Percentiles rank a stretch among this genome's conserved stretches.
Conservation (phyloP, 495 filamentous ascomycete genomes). For the Hyphodiscus hymeniophilus region DNA sequence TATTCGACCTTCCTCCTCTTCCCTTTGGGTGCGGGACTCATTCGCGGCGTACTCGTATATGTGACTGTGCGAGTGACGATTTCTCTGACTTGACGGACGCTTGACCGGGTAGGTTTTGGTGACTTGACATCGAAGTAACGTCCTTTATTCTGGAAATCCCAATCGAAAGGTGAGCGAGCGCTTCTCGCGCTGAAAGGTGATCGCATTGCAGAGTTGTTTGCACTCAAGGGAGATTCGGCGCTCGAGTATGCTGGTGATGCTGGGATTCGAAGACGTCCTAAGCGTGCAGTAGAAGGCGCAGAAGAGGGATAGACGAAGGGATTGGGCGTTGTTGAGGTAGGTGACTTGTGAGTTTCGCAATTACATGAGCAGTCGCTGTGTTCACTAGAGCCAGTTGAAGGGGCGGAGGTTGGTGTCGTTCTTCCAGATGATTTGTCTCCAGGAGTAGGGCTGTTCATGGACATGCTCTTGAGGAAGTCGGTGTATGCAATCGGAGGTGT, state of each 20-base stretch:
- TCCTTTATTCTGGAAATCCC: slow-evolving; percentile 48
- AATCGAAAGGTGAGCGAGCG: slow-evolving; percentile 49
- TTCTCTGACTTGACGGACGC: slow-evolving; percentile 51
- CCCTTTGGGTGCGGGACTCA: slow-evolving; percentile 66
- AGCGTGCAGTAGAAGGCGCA: slow-evolving; percentile 41
- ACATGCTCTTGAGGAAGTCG: slow-evolving; percentile 70
- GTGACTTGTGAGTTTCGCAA: slow-evolving; percentile 39
- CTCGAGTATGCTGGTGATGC: slow-evolving; percentile 48
- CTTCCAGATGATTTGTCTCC: slow-evolving; percentile 28
- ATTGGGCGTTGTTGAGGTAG: slow-evolving; percentile 29
- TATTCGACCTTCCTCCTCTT: slow-evolving; percentile 64
- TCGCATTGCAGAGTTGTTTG: slow-evolving; percentile 15
- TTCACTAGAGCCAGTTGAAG: slow-evolving; percentile 46
- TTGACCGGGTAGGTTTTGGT: slow-evolving; percentile 38
- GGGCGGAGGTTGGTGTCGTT: slow-evolving; percentile 36
- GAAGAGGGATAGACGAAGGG: slow-evolving; percentile 46
- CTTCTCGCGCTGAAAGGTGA: slow-evolving; percentile 40
- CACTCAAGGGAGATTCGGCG: slow-evolving; percentile 35
- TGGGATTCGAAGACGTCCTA: slow-evolving; percentile 45
- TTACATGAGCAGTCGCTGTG: slow-evolving; percentile 45
- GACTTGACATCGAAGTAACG: slow-evolving; percentile 33
- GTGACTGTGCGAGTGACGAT: slow-evolving; percentile 72
- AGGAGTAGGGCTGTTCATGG: slow-evolving; percentile 20
- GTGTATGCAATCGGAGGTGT: slow-evolving; percentile 88
- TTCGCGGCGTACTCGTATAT: slow-evolving; percentile 60